phyloP scores from a whole-genome alignment of 2,329 filamentous ascomycete genomes.

The Bipolaris bicolor region DNA sequence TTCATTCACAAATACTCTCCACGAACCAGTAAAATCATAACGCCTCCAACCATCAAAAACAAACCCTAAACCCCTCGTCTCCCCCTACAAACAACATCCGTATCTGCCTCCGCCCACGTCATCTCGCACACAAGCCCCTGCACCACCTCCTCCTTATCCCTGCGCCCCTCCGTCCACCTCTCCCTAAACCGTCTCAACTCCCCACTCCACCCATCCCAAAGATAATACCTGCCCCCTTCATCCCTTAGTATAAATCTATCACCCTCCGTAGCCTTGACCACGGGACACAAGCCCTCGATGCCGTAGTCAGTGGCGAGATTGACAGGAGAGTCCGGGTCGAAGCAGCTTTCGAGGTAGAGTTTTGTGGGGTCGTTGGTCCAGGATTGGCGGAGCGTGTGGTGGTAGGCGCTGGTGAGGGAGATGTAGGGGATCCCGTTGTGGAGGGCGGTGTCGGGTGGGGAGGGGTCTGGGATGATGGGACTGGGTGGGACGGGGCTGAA shows the following conservation, averaged over 20 bases:
- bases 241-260: slow-evolving; percentile 13
- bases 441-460: not conserved
- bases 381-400: not conserved
- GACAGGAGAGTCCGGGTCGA: not conserved
- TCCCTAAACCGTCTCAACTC: slow-evolving; percentile 8
- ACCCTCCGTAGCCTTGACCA: slow-evolving; percentile 7
- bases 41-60: too few relatives aligned
- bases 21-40: too few relatives aligned
- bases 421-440: slow-evolving; percentile 11
- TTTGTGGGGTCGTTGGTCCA: slow-evolving; percentile 17
- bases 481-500: not conserved
- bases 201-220: slow-evolving; percentile 15
- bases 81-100: slow-evolving; percentile 1
- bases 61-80: too few relatives aligned
- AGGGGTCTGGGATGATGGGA: not conserved
- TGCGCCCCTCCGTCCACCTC: slow-evolving; percentile 8
- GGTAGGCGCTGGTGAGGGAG: slow-evolving; percentile 8
- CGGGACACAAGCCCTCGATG: slow-evolving; percentile 10
- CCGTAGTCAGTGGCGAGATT: slow-evolving; percentile 13
- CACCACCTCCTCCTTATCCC: slow-evolving; percentile 13
- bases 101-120: slow-evolving; percentile 7
- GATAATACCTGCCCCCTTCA: slow-evolving; percentile 4
- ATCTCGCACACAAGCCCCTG: slow-evolving; percentile 8
- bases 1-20: not conserved
- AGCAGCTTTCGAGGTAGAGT: slow-evolving; percentile 9